These are phyloP conservation scores for Berkeleyomyces rouxiae DNA, from an alignment of 2,329 filamentous ascomycete genomes.

Conservation along the genomic window DNA sequence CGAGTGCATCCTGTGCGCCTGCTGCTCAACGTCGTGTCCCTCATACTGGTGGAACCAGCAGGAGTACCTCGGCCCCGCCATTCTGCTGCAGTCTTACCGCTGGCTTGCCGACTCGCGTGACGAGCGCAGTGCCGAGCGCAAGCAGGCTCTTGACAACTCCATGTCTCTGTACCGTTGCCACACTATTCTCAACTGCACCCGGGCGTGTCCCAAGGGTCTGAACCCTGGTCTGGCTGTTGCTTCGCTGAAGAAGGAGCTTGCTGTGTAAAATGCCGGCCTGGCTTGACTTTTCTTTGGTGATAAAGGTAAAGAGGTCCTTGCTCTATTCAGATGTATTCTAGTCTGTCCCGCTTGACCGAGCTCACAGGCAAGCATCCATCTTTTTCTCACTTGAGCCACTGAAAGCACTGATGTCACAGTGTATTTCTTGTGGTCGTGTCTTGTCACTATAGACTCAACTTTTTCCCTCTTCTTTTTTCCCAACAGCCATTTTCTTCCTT, in stretches of 20 bases:
- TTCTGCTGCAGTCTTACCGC: constrained; percentile 93
- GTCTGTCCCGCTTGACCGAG: background rate
- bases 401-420: background rate
- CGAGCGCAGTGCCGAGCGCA: constrained; percentile 73
- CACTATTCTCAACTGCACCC: constrained; percentile 96
- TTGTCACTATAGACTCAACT: background rate
- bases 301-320: background rate
- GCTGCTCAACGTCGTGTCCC: constrained; percentile 98
- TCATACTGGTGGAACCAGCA: constrained; percentile 99
- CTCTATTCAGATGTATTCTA: background rate
- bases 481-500: background rate
- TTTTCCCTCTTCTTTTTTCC: background rate
- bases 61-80: constrained; percentile 93
- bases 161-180: constrained; percentile 99
- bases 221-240: constrained; percentile 93
- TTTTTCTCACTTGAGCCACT: background rate
- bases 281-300: background rate
- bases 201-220: constrained; percentile 94
- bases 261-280: constrained; percentile 21
- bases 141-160: constrained; percentile 86
- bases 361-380: background rate
- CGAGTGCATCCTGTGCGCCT: constrained; percentile 98
- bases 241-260: constrained; percentile 97
- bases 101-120: constrained; percentile 94
- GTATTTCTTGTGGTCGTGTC: background rate